phyloP scores from a whole-genome alignment of 108 stramenopile genomes.

The Conticribra guillardii region DNA sequence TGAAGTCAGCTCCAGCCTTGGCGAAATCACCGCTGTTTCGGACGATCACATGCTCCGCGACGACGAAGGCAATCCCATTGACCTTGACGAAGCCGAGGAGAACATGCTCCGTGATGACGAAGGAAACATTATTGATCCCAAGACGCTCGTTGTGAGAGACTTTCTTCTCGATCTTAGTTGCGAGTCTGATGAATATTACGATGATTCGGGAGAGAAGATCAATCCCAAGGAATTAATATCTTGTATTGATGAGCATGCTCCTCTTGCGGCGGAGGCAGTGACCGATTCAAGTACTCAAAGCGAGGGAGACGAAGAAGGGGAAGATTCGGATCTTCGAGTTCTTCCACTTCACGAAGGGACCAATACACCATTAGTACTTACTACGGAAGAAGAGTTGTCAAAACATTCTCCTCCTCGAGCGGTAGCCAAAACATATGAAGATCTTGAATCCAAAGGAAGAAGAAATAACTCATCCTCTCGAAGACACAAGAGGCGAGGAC shows the following conservation, averaged over 20 bases:
- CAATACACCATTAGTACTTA: not conserved
- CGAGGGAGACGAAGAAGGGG: slow-evolving; percentile 13
- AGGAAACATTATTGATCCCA: slow-evolving; percentile 38
- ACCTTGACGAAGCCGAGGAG: slow-evolving; percentile 26
- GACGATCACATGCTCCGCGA: slow-evolving; percentile 36
- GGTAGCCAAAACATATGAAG: not conserved
- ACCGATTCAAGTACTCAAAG: slow-evolving; percentile 24
- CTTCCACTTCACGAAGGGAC: not conserved
- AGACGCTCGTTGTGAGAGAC: slow-evolving; percentile 30
- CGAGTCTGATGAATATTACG: slow-evolving; percentile 29
- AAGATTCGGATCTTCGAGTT: not conserved
- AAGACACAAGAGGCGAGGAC: slow-evolving; percentile 13
- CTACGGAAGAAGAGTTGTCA: not conserved
- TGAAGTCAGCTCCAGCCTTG: not conserved
- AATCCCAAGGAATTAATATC: slow-evolving; percentile 23
- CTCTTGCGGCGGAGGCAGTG: not conserved
- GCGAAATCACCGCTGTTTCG: slow-evolving; percentile 22
- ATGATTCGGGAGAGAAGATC: slow-evolving; percentile 19
- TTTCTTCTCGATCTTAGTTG: slow-evolving; percentile 25
- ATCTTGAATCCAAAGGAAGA: slow-evolving; percentile 13
- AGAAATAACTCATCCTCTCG: not conserved
- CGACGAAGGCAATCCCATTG: slow-evolving; percentile 39
- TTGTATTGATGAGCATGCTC: slow-evolving; percentile 9
- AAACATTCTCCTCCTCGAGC: not conserved
- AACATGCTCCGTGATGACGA: slow-evolving; percentile 40